Base-by-base conservation (phyloP, 208 protist genomes). In the Wallacemonas collosoma region DNA sequence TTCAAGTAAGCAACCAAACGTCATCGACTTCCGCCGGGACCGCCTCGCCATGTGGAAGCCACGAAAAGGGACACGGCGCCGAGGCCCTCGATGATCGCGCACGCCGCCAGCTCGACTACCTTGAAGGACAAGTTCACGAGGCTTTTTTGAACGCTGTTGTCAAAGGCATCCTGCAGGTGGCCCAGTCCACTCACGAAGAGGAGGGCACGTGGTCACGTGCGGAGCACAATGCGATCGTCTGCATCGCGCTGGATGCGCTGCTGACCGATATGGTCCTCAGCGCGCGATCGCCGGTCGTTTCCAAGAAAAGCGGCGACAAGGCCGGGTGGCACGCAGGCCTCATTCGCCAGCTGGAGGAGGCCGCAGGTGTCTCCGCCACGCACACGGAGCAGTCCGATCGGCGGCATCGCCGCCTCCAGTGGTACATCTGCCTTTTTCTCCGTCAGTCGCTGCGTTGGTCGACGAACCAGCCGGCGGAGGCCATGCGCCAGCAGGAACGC, bases 121-220 rank as follows among this genome's bases (percentile, higher is more conserved):
- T 72, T 12, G 54, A 72, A 38, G 17, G n/a, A 14, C 68, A 63
- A 39, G 55, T 72, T 4, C 63, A 72, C 45, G 50, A 53, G 15
- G 5, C n/a, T 14, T 60, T 63, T 43, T 43, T 72, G 4, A 51
- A 5, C 17, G 68, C 68, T 26, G 68, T 72, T 1, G 4, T 63
- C 17, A 17, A 72, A 38, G 68, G 54, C 44, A 38, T 53, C 15
- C 43, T 11, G 17, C 51, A 44, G 35, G 45, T 50, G 8, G 45
- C 8, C 6, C 8, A 50, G 45, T 50, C 0, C 45, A 12, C 45
- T 50, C 8, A 6, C 45, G 8, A 12, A 50, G 45, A 12, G 12
- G 45, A 50, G 8, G 45, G 12, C 45, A 12, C 6, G 8, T 50
- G 45, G 8, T 12, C 45, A 0, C 45, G 12, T 12, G 26, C 56